Conservation (phyloP, 192 early-diverging fungal species). For the Backusella circina region DNA sequence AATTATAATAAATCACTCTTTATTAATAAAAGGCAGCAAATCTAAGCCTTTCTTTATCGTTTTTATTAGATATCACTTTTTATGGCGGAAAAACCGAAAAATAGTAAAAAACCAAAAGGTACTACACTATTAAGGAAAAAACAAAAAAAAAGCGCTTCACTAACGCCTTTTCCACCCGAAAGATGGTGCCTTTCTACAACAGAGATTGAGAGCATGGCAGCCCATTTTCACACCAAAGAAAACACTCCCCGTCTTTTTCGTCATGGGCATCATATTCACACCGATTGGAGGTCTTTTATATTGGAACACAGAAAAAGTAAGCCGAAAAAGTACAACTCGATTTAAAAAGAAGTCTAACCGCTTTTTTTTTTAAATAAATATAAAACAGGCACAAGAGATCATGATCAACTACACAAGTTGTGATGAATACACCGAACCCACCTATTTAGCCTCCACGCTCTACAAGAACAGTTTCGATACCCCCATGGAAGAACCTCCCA, state of each 20-base stretch:
- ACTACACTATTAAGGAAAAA: too few relatives aligned
- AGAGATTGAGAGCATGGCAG: slow-evolving; percentile 96
- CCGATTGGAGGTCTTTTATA: slow-evolving; percentile 86
- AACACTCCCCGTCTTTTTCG: slow-evolving; percentile 92
- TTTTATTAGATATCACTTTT: not conserved
- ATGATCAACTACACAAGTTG: slow-evolving; percentile 47
- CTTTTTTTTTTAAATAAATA: not conserved
- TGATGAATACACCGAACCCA: slow-evolving; percentile 1
- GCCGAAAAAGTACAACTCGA: slow-evolving; percentile 6
- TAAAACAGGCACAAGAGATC: slow-evolving; percentile 38
- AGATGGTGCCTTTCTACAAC: slow-evolving; percentile 95
- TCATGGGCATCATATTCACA: slow-evolving; percentile 88
- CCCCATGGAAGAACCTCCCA: slow-evolving; percentile 7
- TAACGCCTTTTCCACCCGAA: not conserved
- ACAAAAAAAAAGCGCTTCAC: not conserved
- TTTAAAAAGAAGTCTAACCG: slow-evolving; percentile 34
- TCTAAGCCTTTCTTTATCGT: not conserved
- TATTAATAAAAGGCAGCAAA: not conserved
- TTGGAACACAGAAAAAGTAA: slow-evolving; percentile 54
- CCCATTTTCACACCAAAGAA: slow-evolving; percentile 93
- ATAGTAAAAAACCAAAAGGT: slow-evolving; percentile 14
- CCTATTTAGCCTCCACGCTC: slow-evolving; percentile 21
- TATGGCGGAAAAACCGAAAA: slow-evolving; percentile 15
- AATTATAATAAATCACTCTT: too few relatives aligned
- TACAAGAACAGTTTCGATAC: not conserved